phyloP scores from a whole-genome alignment of 169 alveolate species.

The Eimeria acervulina region DNA sequence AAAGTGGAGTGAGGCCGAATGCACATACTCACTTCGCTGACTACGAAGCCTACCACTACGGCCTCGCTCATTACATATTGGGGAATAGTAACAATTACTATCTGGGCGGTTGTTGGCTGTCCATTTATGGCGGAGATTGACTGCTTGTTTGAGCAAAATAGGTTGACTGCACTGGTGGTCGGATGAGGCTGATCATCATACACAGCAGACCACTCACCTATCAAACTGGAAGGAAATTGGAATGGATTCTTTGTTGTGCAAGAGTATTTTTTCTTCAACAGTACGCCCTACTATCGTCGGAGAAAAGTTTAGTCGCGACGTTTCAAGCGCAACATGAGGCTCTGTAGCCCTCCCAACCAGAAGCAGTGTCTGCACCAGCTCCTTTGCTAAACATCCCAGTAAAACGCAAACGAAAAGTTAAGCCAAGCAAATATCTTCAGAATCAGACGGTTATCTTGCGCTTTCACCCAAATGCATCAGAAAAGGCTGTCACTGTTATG shows the following conservation, averaged over 20 bases:
- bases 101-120: background rate
- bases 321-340: constrained; percentile 95
- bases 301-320: constrained; percentile 94
- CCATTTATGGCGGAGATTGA: background rate
- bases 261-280: constrained; percentile 93
- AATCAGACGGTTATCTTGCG: background rate
- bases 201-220: constrained; percentile 54
- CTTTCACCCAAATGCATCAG: too few species aligned
- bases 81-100: background rate
- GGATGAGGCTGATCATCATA: background rate
- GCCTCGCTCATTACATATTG: background rate
- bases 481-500: background rate
- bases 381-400: constrained; percentile 85
- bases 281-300: constrained; percentile 95
- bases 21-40: background rate
- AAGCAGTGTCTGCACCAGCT: constrained; percentile 92
- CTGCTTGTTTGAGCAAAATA: background rate
- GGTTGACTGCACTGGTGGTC: background rate
- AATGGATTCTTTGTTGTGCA: constrained; percentile 94
- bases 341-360: constrained; percentile 95
- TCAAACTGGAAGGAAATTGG: constrained; percentile 95
- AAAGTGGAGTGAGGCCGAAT: background rate
- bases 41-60: background rate
- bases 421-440: background rate
- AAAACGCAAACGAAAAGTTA: background rate